Base-by-base conservation (phyloP, 495 filamentous ascomycete species). In the Penicillium fimorum region DNA sequence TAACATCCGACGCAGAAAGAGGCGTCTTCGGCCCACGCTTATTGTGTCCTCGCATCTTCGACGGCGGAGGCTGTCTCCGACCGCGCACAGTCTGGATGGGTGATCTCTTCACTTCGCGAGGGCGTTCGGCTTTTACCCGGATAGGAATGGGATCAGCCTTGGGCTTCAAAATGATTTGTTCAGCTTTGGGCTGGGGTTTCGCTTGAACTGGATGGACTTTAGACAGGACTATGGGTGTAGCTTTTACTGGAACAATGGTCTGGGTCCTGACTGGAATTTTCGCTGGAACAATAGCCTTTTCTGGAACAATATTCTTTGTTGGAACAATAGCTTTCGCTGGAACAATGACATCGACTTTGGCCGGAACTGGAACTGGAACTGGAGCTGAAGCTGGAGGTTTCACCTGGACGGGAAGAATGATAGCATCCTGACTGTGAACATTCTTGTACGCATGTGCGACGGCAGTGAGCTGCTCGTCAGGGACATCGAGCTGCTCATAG, bases 401-500 rank as follows among this genome's bases (percentile, higher is more conserved):
- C 3, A 59, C 50, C 18, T 49, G 61, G 0, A 60, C 50, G 5
- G 73, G 70, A n/a, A 78, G 37, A 37, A 79, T 67, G 22, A 79
- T 77, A 7, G 74, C 75, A 17, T 79, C 75, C 43, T 72, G 62
- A 1, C 79, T 80, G 58, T 86, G 84, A 5, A 79, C 76, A n/a
- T 71, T 69, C 38, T 76, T 75, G 59, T 88, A 88, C 40, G 81
- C 79, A 41, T 67, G 61, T 48, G 84, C 83, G 4, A 88, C 76
- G 13, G 82, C 79, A 11, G 70, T 63, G 20, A 88, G 67, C 8
- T 83, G 77, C 5, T 76, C 70, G 27, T 84, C 74, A 38, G 71
- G 73, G 10, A 86, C 72, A 32, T 79, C 75, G 4, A 89, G 72
- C 68, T 83, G 86, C 37, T 85, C 79, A 58, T 88, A 89, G 22